These are phyloP conservation scores for Lentinula boryana DNA, from an alignment of 768 basidiomycete genomes.

Conservation along the genomic window DNA sequence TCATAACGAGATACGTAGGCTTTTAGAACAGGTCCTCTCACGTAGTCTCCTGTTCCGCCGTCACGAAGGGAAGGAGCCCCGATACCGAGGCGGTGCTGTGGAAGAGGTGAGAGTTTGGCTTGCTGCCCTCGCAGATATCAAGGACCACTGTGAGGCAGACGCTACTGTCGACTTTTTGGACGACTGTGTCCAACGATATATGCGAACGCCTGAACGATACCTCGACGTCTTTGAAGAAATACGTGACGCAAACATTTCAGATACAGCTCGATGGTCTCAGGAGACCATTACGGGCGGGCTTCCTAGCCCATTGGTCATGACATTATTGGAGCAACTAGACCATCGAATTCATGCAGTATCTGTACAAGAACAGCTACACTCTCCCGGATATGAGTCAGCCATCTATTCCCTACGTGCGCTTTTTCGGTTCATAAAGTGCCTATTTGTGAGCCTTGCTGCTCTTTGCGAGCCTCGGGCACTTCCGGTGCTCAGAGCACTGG, in stretches of 20 bases:
- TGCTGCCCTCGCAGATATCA: neutral
- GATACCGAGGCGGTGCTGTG: neutral
- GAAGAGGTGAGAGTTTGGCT: neutral
- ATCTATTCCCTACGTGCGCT: slow-evolving; percentile 46
- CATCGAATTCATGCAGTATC: slow-evolving; percentile 37
- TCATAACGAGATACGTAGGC: slow-evolving; percentile 35
- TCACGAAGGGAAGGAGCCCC: slow-evolving; percentile 22
- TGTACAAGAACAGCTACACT: slow-evolving; percentile 31
- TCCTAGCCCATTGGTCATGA: slow-evolving; percentile 75
- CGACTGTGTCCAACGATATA: slow-evolving; percentile 76
- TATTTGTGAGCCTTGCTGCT: slow-evolving; percentile 51
- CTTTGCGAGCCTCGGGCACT: neutral
- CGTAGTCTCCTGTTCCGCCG: slow-evolving; percentile 78
- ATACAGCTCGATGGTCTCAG: neutral
- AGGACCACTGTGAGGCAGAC: slow-evolving; percentile 40
- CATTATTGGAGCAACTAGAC: slow-evolving; percentile 70
- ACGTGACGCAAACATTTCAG: slow-evolving; percentile 4
- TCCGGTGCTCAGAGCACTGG: neutral
- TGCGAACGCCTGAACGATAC: slow-evolving; percentile 82
- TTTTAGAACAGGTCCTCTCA: slow-evolving; percentile 63
- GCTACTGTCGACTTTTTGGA: slow-evolving; percentile 69
- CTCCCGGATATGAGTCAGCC: slow-evolving; percentile 18
- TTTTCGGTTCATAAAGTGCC: slow-evolving; percentile 54
- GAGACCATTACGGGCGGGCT: slow-evolving; percentile 19
- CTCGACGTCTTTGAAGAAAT: slow-evolving; percentile 60